Percentiles rank a stretch among this genome's conserved stretches.
phyloP scores from a whole-genome alignment of 768 basidiomycete genomes.

The Mycena latifolia region DNA sequence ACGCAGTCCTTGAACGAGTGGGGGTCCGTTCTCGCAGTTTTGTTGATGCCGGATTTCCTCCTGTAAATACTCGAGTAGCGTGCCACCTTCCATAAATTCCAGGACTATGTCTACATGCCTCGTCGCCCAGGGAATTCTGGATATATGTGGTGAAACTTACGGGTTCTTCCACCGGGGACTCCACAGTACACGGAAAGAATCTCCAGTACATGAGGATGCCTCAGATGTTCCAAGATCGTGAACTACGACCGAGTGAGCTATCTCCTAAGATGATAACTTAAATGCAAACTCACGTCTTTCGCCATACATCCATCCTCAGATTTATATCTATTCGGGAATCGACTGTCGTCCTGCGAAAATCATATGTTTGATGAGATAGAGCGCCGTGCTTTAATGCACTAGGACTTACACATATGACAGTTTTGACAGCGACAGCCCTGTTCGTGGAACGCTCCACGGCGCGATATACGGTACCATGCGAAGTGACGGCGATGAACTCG shows the following conservation, averaged over 20 bases:
- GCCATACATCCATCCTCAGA: neutral
- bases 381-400: too few relatives aligned
- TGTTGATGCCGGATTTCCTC: neutral
- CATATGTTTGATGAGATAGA: neutral
- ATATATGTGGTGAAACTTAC: neutral
- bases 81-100: conserved; percentile 6
- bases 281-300: neutral
- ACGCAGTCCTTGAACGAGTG: neutral
- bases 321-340: neutral
- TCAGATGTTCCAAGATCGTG: neutral
- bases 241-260: neutral
- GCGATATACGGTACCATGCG: neutral
- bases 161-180: conserved; percentile 5
- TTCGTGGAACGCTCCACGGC: neutral
- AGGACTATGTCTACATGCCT: conserved; percentile 5
- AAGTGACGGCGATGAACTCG: neutral
- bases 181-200: conserved; percentile 15
- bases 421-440: neutral
- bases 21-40: neutral
- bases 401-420: neutral
- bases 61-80: conserved; percentile 3
- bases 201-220: conserved; percentile 20
- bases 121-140: too few relatives aligned
- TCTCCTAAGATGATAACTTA: too few relatives aligned
- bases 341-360: neutral